Base-by-base conservation (phyloP, 495 filamentous ascomycete species). In the Penicillium samsonianum region DNA sequence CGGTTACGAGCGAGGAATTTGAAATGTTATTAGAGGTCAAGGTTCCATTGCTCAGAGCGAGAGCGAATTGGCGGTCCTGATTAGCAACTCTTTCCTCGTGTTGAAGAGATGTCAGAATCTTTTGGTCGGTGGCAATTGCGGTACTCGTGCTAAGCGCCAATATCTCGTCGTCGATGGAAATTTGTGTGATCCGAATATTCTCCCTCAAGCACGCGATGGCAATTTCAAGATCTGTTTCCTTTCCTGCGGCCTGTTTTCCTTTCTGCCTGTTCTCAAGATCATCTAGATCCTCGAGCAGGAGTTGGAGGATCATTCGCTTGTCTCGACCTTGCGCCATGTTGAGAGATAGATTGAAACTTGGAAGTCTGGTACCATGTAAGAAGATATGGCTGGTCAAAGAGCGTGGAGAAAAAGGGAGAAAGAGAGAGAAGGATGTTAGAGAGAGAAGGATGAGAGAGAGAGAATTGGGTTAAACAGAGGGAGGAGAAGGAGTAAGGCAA, bases 121-220 rank as follows among this genome's bases (percentile, higher is more conserved):
- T 51, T n/a, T 58, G 55, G 5, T 58, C 55, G 1, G 47, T 51
- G 2, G 38, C 47, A 10, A 51, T 23, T n/a, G 55, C 55, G 17
- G 28, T 10, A 16, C 37, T 58, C 11, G 48, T 52, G 30, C 55
- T 58, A 16, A 43, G 26, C 1, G 47, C 55, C 25, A 51, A 22
- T n/a, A 30, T 37, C 19, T 44, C n/a, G 4, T 58, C 55, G 0
- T 45, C 14, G 8, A 52, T 20, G 16, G 30, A 55, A 20, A 7
- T 28, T 19, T 51, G 11, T 1, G 2, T 40, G 9, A 3, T 3
- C 16, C n/a, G 10, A 9, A 51, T 25, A n/a, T 51, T 35, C 3
- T 40, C 33, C 14, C 22, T 16, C 49, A 51, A n/a, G 5, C 33
- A 25, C 8, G 11, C 8, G 22, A 51, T 25, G 22, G 35, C 49